Base-by-base conservation (phyloP, 202 grass and related monocot genomes). In the Bolboschoenoplectus hybrid region DNA sequence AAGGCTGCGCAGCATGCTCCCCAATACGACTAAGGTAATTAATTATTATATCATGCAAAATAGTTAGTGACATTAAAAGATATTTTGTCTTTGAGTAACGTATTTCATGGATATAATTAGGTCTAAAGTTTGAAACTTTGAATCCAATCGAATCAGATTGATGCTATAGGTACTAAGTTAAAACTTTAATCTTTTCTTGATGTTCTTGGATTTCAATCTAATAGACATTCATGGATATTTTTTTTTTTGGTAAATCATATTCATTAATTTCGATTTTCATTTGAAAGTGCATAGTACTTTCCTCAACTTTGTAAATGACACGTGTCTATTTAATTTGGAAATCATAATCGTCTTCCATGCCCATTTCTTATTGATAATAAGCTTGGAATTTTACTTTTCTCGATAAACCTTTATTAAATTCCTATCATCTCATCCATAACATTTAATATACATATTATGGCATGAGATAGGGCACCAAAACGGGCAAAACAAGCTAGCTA, bases 21-120 rank as follows among this genome's bases (percentile, higher is more conserved):
- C 97, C 53, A 99, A 92, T 86, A 94, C 97, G 45, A 99, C 97
- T 61, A 99, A 99, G 92, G 97, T 99, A 82, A 86, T 55, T 95
- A 82, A 87, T 51, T 20, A 61, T 61, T 80, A n/a, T 74, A 78
- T 67, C 32, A 85, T 78, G 81, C 52, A 4, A 11, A 26, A 83
- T 43, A 45, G 5, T 51, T 40, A 44, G 9, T 17, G 16, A 80
- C 17, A 44, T 80, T 10, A 50, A 51, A 11, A 50, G 2, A 13
- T 12, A 3, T 11, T 26, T 26, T 26, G 26, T 47, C 17, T 72
- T 50, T 14, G 36, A 16, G 41, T 41, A 41, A 39, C 36, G 17
- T 1, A 2, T 17, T 7, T 7, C 1, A 12, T 69, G 14, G 38
- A 71, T 71, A 19, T 46, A 74, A n/a, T 44, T 16, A 73, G 17